Evolutionary conservation across 169 alveolate genomes (phyloP).

Genomic region (Besnoitia besnoiti): DNA sequence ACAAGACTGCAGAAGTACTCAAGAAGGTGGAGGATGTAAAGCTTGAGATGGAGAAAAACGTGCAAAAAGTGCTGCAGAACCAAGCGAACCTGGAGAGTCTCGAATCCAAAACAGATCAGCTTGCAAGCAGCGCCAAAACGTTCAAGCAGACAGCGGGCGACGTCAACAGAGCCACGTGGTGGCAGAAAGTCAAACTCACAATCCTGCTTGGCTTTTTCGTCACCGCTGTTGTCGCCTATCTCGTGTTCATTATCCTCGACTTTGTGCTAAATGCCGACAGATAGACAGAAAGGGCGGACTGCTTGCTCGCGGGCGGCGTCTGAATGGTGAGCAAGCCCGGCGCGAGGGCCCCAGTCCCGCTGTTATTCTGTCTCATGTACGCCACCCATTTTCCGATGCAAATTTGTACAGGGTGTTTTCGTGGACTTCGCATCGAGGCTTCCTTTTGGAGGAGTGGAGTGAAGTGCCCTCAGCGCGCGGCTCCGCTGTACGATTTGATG

Average conservation of each 20-base stretch:
- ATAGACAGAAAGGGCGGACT: too few relatives aligned
- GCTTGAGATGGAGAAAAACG: conserved; percentile 14
- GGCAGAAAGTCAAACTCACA: background rate
- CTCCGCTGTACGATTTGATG: too few relatives aligned
- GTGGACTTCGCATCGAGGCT: too few relatives aligned
- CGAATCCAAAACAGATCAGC: background rate
- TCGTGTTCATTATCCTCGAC: background rate
- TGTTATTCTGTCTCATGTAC: too few relatives aligned
- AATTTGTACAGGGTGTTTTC: too few relatives aligned
- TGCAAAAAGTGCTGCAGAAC: conserved; percentile 35
- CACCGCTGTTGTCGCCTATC: background rate
- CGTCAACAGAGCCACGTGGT: conserved; percentile 3
- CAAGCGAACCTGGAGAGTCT: conserved; percentile 29
- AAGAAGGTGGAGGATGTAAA: conserved; percentile 48
- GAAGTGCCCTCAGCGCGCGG: too few relatives aligned
- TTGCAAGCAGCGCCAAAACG: conserved; percentile 11
- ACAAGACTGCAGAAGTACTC: conserved; percentile 32
- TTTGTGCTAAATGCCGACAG: background rate
- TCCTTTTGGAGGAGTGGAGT: too few relatives aligned
- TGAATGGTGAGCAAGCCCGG: too few relatives aligned
- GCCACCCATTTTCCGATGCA: too few relatives aligned
- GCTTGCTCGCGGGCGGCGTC: too few relatives aligned
- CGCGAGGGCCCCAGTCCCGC: too few relatives aligned
- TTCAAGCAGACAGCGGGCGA: conserved; percentile 3
- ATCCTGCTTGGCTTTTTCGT: background rate